A percentile compares a stretch with the other conserved stretches of the same genome.
phyloP scores from a whole-genome alignment of 768 basidiomycete genomes.

The Hygrophorus pudorinus region DNA sequence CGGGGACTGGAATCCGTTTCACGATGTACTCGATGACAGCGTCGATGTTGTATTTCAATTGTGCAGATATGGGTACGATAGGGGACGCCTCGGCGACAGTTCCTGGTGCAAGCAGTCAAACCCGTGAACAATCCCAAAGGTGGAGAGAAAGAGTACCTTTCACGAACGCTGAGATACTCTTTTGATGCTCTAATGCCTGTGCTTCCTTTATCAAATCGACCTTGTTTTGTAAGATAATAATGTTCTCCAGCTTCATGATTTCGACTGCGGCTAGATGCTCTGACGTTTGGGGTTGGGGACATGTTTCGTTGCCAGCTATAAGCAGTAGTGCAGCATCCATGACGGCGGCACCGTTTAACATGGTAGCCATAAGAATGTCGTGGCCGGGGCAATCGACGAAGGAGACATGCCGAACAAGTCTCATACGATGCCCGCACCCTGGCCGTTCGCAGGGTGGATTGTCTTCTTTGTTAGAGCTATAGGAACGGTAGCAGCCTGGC shows the following conservation, averaged over 20 bases:
- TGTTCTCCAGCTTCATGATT: slow-evolving; percentile 98
- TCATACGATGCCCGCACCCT: slow-evolving; percentile 85
- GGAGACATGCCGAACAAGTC: slow-evolving; percentile 90
- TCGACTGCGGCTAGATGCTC: slow-evolving; percentile 98
- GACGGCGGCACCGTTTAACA: slow-evolving; percentile 99
- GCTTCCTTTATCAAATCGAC: slow-evolving; percentile 95
- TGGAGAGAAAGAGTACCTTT: slow-evolving; percentile 49
- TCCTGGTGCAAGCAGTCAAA: slow-evolving; percentile 34
- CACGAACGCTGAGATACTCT: slow-evolving; percentile 91
- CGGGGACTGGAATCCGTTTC: slow-evolving; percentile 89
- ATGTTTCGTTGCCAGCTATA: slow-evolving; percentile 96
- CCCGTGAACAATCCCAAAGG: background rate
- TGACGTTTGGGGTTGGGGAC: slow-evolving; percentile 97
- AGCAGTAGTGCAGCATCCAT: slow-evolving; percentile 98
- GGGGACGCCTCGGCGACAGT: slow-evolving; percentile 97
- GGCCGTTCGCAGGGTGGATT: slow-evolving; percentile 89
- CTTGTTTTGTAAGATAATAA: slow-evolving; percentile 98
- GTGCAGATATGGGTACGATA: slow-evolving; percentile 97
- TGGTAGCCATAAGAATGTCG: slow-evolving; percentile 99
- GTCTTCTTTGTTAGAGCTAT: slow-evolving; percentile 90
- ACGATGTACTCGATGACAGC: slow-evolving; percentile 99
- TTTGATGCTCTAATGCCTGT: slow-evolving; percentile 91
- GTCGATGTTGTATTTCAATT: slow-evolving; percentile 98
- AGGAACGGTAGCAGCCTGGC: slow-evolving; percentile 90
- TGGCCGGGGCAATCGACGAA: slow-evolving; percentile 98